Evolutionary conservation across 202 grass and related monocot genomes (phyloP).

Genomic region (Panicum hallii): DNA sequence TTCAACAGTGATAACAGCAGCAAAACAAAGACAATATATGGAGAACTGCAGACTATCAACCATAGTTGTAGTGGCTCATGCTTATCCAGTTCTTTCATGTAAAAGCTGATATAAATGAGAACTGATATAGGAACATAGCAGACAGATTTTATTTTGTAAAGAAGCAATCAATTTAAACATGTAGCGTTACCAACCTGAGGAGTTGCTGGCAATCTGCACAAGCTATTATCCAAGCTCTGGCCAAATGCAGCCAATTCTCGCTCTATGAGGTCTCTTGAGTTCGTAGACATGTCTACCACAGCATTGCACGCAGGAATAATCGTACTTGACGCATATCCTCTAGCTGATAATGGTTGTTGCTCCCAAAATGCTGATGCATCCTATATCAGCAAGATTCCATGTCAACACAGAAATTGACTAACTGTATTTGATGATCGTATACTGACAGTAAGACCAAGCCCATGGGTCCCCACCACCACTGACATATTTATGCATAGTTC

Average conservation of each 20-base stretch:
- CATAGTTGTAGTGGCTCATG: slow-evolving; percentile 11
- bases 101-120: not conserved
- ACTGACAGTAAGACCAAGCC: slow-evolving; percentile 10
- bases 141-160: slow-evolving; percentile 15
- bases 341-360: slow-evolving; percentile 87
- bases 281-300: slow-evolving; percentile 89
- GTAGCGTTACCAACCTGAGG: slow-evolving; percentile 73
- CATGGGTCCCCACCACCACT: slow-evolving; percentile 15
- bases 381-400: slow-evolving; percentile 47
- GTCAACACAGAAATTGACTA: slow-evolving; percentile 21
- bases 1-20: slow-evolving; percentile 4
- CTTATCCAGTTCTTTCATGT: not conserved
- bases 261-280: slow-evolving; percentile 89
- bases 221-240: slow-evolving; percentile 91
- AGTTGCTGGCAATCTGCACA: slow-evolving; percentile 86
- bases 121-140: slow-evolving; percentile 17
- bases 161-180: slow-evolving; percentile 24
- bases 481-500: slow-evolving; percentile 20
- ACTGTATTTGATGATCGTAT: not conserved
- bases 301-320: slow-evolving; percentile 81
- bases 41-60: not conserved
- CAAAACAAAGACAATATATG: slow-evolving; percentile 3
- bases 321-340: slow-evolving; percentile 83
- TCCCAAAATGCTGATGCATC: slow-evolving; percentile 99
- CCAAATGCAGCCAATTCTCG: slow-evolving; percentile 78